Evolutionary conservation across 768 basidiomycete species (phyloP).

Genomic region (Suillus ampliporus): DNA sequence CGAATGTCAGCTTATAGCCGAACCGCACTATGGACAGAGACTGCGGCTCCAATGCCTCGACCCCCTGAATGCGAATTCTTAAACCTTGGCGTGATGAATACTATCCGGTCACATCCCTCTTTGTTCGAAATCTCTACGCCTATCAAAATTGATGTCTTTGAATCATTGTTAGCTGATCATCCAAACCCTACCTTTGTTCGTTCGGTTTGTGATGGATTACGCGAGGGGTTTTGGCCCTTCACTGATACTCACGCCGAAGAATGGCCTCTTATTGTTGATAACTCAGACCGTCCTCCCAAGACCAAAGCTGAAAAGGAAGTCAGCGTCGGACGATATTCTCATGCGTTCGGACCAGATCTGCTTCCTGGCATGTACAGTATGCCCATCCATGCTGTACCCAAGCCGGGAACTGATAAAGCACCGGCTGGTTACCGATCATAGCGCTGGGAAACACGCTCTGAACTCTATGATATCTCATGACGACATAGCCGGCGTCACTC

Average conservation of each 20-base stretch:
- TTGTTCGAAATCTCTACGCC: slow-evolving; percentile 31
- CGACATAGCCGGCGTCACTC: too few relatives aligned
- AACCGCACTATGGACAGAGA: neutral
- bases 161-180: slow-evolving; percentile 27
- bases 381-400: too few relatives aligned
- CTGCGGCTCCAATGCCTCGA: neutral
- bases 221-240: slow-evolving; percentile 41
- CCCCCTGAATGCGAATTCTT: neutral
- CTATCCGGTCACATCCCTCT: neutral
- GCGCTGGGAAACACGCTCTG: too few relatives aligned
- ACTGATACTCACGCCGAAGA: slow-evolving; percentile 2
- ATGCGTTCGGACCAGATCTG: slow-evolving; percentile 24
- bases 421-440: too few relatives aligned
- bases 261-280: slow-evolving; percentile 1
- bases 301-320: slow-evolving; percentile 10
- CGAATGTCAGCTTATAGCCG: accelerated
- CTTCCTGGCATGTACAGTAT: too few relatives aligned
- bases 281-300: neutral
- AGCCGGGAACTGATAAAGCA: too few relatives aligned
- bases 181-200: slow-evolving; percentile 36
- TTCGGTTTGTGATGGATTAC: slow-evolving; percentile 29
- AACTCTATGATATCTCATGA: too few relatives aligned
- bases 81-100: neutral
- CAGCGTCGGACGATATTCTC: slow-evolving; percentile 20
- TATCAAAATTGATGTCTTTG: slow-evolving; percentile 31